These are phyloP conservation scores for Viridothelium virens DNA, from an alignment of 495 filamentous ascomycete genomes.

Conservation along the genomic window DNA sequence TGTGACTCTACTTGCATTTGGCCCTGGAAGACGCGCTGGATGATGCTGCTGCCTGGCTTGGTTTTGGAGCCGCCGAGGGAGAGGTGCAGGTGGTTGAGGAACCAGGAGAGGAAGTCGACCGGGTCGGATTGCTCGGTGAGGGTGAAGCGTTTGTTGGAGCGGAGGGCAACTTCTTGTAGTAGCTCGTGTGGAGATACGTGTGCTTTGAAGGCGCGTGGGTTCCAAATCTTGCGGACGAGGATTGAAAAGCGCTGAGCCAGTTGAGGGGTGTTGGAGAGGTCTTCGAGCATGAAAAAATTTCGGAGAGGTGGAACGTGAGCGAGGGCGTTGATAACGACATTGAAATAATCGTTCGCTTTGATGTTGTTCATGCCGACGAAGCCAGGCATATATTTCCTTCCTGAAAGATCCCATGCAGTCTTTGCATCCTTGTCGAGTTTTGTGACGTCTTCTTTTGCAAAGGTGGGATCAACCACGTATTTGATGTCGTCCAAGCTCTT, in stretches of 20 bases:
- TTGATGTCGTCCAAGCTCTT: conserved; percentile 98
- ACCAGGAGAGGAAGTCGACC: conserved; percentile 94
- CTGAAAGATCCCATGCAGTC: conserved; percentile 67
- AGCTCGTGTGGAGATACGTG: conserved; percentile 98
- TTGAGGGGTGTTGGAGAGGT: conserved; percentile 53
- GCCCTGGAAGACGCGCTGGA: conserved; percentile 91
- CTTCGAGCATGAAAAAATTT: conserved; percentile 86
- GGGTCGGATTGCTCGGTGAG: conserved; percentile 89
- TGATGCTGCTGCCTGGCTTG: conserved; percentile 69
- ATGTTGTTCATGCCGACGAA: conserved; percentile 99
- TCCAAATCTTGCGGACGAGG: conserved; percentile 96
- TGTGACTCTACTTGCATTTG: conserved; percentile 87
- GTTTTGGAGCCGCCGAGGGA: conserved; percentile 83
- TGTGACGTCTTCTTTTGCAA: conserved; percentile 66
- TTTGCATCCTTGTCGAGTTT: conserved; percentile 71
- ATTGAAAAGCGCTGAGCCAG: conserved; percentile 74
- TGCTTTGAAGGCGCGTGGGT: conserved; percentile 89
- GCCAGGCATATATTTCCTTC: conserved; percentile 75
- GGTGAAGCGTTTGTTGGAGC: conserved; percentile 85
- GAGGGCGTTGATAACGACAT: conserved; percentile 89
- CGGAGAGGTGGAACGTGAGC: conserved; percentile 84
- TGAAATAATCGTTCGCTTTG: conserved; percentile 98
- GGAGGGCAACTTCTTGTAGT: conserved; percentile 84
- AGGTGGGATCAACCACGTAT: conserved; percentile 90
- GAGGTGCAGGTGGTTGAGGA: conserved; percentile 89